phyloP scores from a whole-genome alignment of 2,329 filamentous ascomycete species.

The Hypoxylon sp. region DNA sequence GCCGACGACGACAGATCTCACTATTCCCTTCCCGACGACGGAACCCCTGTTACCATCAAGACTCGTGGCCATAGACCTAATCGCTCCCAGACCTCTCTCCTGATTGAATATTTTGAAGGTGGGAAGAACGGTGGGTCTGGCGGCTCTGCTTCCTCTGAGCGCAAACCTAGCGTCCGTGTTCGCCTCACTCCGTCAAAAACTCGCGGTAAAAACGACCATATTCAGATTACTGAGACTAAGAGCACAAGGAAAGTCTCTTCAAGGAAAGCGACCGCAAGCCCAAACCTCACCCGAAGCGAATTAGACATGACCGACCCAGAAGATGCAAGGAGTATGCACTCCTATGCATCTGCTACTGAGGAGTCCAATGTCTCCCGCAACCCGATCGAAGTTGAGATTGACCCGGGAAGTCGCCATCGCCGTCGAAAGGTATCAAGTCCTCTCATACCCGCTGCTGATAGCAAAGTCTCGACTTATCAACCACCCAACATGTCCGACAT shows the following conservation, averaged over 20 bases:
- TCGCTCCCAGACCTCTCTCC: constrained; percentile 86
- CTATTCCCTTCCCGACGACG: constrained; percentile 87
- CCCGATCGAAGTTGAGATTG: constrained; percentile 91
- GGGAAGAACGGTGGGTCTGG: constrained; percentile 72
- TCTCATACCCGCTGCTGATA: constrained; percentile 70
- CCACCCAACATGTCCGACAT: constrained; percentile 83
- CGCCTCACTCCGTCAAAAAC: constrained; percentile 84
- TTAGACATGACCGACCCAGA: constrained; percentile 64
- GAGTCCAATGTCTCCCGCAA: constrained; percentile 82
- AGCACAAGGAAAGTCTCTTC: constrained; percentile 76
- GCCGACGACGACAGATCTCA: constrained; percentile 79
- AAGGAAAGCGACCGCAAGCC: constrained; percentile 54
- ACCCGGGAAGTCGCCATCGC: constrained; percentile 67
- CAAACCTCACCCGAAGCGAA: constrained; percentile 74
- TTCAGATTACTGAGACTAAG: constrained; percentile 87
- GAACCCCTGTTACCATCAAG: constrained; percentile 90
- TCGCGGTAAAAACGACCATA: constrained; percentile 75
- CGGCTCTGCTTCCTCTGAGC: constrained; percentile 67
- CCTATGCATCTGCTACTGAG: constrained; percentile 82
- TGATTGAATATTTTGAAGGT: constrained; percentile 96
- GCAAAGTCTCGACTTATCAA: constrained; percentile 71
- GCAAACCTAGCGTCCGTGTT: constrained; percentile 84
- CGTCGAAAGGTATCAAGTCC: constrained; percentile 73
- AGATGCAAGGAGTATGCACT: constrained; percentile 76
- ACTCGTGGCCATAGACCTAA: constrained; percentile 73